phyloP scores from a whole-genome alignment of 345 rosid genomes.

The Aquilaria malaccensis region DNA sequence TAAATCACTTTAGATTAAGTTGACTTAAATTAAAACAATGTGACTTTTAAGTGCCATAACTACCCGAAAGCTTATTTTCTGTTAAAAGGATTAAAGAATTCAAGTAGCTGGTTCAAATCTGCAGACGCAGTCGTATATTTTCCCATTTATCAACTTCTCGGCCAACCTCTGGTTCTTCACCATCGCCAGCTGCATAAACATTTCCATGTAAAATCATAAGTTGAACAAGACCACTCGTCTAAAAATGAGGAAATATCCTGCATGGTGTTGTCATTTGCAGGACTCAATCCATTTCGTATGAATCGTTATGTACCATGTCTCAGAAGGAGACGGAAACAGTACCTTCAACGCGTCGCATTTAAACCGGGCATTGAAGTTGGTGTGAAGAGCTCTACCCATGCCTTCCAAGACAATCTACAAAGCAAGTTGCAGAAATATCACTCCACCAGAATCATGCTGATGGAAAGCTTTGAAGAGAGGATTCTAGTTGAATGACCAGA shows the following conservation, averaged over 20 bases:
- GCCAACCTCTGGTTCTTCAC: conserved; percentile 98
- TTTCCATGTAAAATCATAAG: background rate
- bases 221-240: too few species aligned
- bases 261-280: too few species aligned
- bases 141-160: conserved; percentile 75
- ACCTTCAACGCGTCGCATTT: conserved; percentile 91
- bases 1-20: too few species aligned
- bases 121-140: conserved; percentile 89
- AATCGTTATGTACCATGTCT: too few species aligned
- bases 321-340: conserved; percentile 2
- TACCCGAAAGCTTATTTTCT: too few species aligned
- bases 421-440: background rate
- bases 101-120: conserved; percentile 60
- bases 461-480: too few species aligned
- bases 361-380: conserved; percentile 76
- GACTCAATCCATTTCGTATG: too few species aligned
- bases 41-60: too few species aligned
- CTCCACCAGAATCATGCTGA: too few species aligned
- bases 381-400: conserved; percentile 97
- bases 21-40: too few species aligned
- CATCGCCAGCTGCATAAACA: conserved; percentile 82
- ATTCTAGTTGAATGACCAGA: too few species aligned
- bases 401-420: conserved; percentile 90
- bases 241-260: background rate
- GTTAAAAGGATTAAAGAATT: background rate